Evolutionary conservation across 768 basidiomycete genomes (phyloP), one percentile per base, ranked within the genome.

Genomic region (Omphalotus guepiniiformis): DNA sequence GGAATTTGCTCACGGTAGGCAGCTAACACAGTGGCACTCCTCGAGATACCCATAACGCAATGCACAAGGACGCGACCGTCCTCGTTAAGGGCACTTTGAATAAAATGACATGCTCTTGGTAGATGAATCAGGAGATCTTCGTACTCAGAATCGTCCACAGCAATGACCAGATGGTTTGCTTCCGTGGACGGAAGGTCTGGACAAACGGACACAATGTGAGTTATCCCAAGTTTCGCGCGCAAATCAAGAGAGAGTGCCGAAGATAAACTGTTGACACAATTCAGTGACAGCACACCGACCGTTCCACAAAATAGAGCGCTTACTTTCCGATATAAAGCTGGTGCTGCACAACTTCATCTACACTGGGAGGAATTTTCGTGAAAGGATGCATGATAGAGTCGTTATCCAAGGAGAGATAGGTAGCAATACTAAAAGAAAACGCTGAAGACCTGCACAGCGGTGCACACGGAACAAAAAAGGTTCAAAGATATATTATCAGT

Each of bases 41-140:
- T 71, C 0, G 83, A 88, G 6, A 88, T 64, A 4, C 86, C 87
- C 78, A 85, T 83, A 8, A 80, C 68, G 57, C 86, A 88, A 52
- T 88, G 86, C 12, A 88, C 80, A 8, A 88, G 72, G 4, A 87
- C 77, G 38, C 67, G 72, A 0, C 83, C 83, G 21, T 75, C 73
- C 1, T 57, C 30, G 7, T 65, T 59, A 32, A 88, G 53, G 3
- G 85, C 82, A 18, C 68, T 51, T 53, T 83, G 71, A 25, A 89
- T 86, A 60, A 86, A 89, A 12, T 56, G 61, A 56, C 81, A 82
- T 8, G 80, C 72, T 15, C 59, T 50, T 3, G 82, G 79, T 2
- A 89, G 67, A 54, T 84, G 74, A n/a, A 82, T 78, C 13, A 88
- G 75, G 21, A 89, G 69, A 34, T 78, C 68, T 18, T 71, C 70